Evolutionary conservation across 176 grass and related monocot genomes (phyloP).

Genomic region (Panicum miliaceum): DNA sequence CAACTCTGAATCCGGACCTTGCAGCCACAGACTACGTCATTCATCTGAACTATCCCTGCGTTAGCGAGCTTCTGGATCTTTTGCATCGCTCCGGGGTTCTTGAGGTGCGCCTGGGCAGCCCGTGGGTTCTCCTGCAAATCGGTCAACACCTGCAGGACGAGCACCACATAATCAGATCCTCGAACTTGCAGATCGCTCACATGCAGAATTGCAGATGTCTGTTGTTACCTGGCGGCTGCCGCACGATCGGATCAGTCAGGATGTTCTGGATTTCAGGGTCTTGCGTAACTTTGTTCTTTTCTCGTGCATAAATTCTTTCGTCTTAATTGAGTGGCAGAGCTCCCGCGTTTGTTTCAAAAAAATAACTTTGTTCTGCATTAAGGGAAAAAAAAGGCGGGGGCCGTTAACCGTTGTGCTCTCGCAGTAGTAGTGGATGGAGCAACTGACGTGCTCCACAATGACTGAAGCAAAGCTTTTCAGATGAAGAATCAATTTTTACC

Average conservation of each 20-base stretch:
- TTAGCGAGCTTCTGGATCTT: conserved; percentile 87
- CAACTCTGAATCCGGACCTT: not conserved
- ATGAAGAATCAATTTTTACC: conserved; percentile 32
- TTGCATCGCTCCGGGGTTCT: conserved; percentile 82
- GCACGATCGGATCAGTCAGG: conserved; percentile 84
- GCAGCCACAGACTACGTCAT: conserved; percentile 34
- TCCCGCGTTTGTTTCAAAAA: no score
- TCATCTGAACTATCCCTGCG: conserved; percentile 85
- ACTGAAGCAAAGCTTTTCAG: not conserved
- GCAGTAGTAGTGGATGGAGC: not conserved
- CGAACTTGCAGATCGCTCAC: no score
- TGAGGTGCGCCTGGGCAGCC: conserved; percentile 71
- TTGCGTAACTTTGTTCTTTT: no score
- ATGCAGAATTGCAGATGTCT: not conserved
- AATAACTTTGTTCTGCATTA: conserved; percentile 66
- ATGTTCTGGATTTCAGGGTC: conserved; percentile 94
- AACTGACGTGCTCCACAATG: not conserved
- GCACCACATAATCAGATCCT: not conserved
- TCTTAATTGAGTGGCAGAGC: no score
- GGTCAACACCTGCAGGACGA: conserved; percentile 57
- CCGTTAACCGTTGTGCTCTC: not conserved
- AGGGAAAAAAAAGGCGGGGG: not conserved
- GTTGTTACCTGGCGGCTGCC: conserved; percentile 74
- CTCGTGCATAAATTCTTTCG: no score
- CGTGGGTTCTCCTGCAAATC: conserved; percentile 93